phyloP scores from a whole-genome alignment of 2,329 filamentous ascomycete genomes.

The Aureobasidium sp. region DNA sequence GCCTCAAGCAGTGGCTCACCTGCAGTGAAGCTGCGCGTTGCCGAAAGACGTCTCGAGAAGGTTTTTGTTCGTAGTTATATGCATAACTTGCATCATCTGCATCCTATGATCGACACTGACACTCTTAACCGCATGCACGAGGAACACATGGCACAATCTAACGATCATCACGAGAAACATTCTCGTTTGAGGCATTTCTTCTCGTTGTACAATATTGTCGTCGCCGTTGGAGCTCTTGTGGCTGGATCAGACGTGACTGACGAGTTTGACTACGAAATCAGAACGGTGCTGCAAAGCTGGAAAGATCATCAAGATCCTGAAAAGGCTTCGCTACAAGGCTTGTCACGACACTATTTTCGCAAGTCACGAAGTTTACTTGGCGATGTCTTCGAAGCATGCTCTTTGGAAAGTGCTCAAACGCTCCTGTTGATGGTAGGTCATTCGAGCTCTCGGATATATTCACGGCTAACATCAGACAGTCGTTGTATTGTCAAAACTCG shows the following conservation, averaged over 20 bases:
- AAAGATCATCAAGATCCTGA: neutral
- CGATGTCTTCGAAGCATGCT: slow-evolving; percentile 24
- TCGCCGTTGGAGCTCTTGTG: slow-evolving; percentile 24
- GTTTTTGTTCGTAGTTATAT: neutral
- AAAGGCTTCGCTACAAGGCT: slow-evolving; percentile 1
- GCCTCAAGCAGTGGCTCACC: neutral
- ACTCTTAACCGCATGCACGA: neutral
- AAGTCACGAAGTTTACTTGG: slow-evolving; percentile 21
- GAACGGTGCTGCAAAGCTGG: neutral
- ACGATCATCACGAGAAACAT: slow-evolving; percentile 9
- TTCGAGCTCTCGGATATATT: neutral
- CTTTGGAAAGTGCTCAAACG: slow-evolving; percentile 21
- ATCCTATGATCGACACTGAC: slow-evolving; percentile 2
- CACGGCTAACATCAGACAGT: slow-evolving; percentile 1
- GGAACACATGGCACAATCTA: slow-evolving; percentile 16
- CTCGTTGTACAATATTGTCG: slow-evolving; percentile 23
- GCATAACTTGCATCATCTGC: slow-evolving; percentile 5
- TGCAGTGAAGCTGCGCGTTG: neutral
- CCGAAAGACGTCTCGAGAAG: neutral
- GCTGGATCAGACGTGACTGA: slow-evolving; percentile 15
- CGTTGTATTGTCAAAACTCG: slow-evolving; percentile 16
- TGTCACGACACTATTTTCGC: slow-evolving; percentile 22
- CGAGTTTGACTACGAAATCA: slow-evolving; percentile 1
- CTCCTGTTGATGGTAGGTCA: slow-evolving; percentile 19
- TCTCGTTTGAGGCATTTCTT: slow-evolving; percentile 15